Conservation (phyloP, 2,329 filamentous ascomycete species). For the Cladophialophora carrionii region DNA sequence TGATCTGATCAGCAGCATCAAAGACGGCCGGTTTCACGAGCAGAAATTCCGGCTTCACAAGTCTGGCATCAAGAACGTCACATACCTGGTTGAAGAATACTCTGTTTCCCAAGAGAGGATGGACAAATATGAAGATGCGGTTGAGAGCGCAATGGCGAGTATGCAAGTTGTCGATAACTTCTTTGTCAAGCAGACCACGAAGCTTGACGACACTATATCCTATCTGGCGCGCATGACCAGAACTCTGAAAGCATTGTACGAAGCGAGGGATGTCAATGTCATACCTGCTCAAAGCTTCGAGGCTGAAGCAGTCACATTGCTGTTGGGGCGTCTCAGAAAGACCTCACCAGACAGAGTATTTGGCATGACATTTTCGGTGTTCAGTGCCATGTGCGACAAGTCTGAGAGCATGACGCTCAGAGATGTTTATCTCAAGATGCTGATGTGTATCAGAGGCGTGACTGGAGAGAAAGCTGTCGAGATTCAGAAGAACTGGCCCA, state of each 20-base stretch:
- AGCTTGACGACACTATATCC: conserved; percentile 75
- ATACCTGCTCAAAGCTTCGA: conserved; percentile 32
- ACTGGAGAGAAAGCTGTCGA: conserved; percentile 78
- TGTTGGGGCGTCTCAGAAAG: conserved; percentile 63
- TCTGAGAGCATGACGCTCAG: conserved; percentile 72
- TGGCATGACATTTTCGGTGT: conserved; percentile 72
- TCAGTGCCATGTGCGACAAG: conserved; percentile 73
- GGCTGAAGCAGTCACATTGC: conserved; percentile 67
- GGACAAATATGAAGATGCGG: conserved; percentile 65
- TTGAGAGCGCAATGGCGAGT: conserved; percentile 73
- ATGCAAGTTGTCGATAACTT: conserved; percentile 79
- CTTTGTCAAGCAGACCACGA: conserved; percentile 75
- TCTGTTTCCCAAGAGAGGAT: conserved; percentile 59
- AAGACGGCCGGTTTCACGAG: conserved; percentile 79
- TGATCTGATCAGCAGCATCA: conserved; percentile 78
- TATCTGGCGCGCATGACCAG: conserved; percentile 75
- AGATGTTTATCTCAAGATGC: conserved; percentile 80
- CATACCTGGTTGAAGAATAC: conserved; percentile 78
- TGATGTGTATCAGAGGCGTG: conserved; percentile 77
- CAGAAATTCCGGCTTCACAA: conserved; percentile 78
- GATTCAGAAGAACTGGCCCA: conserved; percentile 78
- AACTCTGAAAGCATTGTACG: conserved; percentile 67
- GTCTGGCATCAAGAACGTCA: conserved; percentile 73
- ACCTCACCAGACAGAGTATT: conserved; percentile 58
- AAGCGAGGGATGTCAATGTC: conserved; percentile 36